Conservation (phyloP, 495 filamentous ascomycete genomes). For the Daldinia concentrica region DNA sequence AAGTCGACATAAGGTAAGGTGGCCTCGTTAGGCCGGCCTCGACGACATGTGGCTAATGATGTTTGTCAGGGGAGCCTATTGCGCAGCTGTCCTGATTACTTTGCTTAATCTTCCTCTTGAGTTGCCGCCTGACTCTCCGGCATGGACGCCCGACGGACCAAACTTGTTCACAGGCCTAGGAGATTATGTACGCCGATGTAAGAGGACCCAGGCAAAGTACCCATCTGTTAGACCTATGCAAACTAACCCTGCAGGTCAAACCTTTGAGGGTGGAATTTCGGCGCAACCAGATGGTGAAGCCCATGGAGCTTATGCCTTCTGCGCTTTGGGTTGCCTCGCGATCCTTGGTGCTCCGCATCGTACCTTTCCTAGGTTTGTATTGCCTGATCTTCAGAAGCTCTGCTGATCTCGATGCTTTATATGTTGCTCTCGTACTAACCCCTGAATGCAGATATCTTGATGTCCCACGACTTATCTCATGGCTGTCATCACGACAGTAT, state of each 20-base stretch:
- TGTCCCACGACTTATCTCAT: constrained; percentile 77
- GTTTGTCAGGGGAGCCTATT: constrained; percentile 79
- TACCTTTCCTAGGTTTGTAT: constrained; percentile 69
- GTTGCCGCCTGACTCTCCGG: constrained; percentile 70
- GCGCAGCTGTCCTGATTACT: constrained; percentile 81
- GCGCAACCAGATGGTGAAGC: constrained; percentile 84
- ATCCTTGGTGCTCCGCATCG: constrained; percentile 80
- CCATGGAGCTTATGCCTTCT: constrained; percentile 97
- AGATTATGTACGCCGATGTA: constrained; percentile 85
- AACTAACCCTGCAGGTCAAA: constrained; percentile 72
- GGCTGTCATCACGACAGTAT: constrained; percentile 90
- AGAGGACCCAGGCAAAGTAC: constrained; percentile 44
- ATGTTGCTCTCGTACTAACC: constrained; percentile 21
- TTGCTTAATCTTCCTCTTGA: constrained; percentile 84
- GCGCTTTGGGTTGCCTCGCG: constrained; percentile 84
- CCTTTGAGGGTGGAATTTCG: constrained; percentile 91
- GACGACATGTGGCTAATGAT: constrained; percentile 30
- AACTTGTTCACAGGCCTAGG: constrained; percentile 73
- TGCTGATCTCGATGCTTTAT: constrained; percentile 15
- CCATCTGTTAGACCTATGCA: constrained; percentile 12
- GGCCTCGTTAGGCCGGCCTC: constrained; percentile 26
- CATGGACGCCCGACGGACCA: constrained; percentile 54
- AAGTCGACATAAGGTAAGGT: constrained; percentile 86
- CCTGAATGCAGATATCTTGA: constrained; percentile 72
- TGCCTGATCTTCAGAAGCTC: constrained; percentile 3